These are phyloP conservation scores for Tetraselmis chui DNA, from an alignment of 139 green algal species.

Conservation along the genomic window DNA sequence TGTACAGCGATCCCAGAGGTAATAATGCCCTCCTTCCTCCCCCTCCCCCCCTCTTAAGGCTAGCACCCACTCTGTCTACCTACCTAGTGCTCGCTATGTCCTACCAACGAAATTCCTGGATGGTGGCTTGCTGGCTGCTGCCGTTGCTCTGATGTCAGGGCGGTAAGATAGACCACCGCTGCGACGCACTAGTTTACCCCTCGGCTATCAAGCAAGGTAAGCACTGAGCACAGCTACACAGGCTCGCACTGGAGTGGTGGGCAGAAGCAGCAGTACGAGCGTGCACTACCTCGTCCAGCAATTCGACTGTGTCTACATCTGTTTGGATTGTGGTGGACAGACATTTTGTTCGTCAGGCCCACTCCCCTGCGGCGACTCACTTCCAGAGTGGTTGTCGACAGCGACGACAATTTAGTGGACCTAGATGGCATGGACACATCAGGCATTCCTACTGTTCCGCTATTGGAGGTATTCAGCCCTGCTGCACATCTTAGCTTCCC, in stretches of 20 bases:
- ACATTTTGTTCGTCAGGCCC: not conserved
- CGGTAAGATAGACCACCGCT: not conserved
- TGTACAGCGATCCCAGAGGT: slow-evolving; percentile 46
- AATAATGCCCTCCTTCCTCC: too few relatives aligned
- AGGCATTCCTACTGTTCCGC: not conserved
- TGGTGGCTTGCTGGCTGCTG: too few relatives aligned
- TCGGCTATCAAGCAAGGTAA: not conserved
- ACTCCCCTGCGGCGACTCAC: not conserved
- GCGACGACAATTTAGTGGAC: not conserved
- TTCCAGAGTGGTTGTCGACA: not conserved
- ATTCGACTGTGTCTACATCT: too few relatives aligned
- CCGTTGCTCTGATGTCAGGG: too few relatives aligned
- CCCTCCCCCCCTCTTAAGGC: too few relatives aligned
- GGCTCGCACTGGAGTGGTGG: too few relatives aligned
- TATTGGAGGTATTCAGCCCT: not conserved
- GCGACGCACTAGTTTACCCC: not conserved
- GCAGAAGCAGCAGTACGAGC: too few relatives aligned
- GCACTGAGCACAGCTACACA: too few relatives aligned
- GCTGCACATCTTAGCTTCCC: not conserved
- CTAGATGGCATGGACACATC: not conserved
- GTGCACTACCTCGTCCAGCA: too few relatives aligned
- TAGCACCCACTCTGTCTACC: too few relatives aligned
- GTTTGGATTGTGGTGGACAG: not conserved
- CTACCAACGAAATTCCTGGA: too few relatives aligned
- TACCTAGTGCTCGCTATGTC: too few relatives aligned